These are phyloP conservation scores for Capsella bursapastoris DNA, from an alignment of 345 rosid genomes.

Conservation along the genomic window DNA sequence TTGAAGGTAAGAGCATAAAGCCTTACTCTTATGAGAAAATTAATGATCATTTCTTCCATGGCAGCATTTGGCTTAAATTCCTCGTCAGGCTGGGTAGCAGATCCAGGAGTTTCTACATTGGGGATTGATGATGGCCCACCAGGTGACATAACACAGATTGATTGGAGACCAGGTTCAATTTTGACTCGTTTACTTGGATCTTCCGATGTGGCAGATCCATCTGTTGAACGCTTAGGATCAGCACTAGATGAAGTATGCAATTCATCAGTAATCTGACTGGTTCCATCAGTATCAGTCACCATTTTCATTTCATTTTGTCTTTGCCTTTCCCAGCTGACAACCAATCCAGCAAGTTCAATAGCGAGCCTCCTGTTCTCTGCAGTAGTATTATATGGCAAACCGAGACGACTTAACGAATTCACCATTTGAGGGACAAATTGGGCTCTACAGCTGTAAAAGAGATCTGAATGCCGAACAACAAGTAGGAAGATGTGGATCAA, in stretches of 20 bases:
- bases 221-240: conserved; percentile 78
- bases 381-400: conserved; percentile 93
- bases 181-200: conserved; percentile 86
- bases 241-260: conserved; percentile 54
- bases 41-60: conserved; percentile 99
- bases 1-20: conserved; percentile 27
- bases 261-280: conserved; percentile 63
- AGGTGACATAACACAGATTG: conserved; percentile 93
- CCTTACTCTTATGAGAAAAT: conserved; percentile 95
- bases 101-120: conserved; percentile 93
- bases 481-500: conserved; percentile 98
- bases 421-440: conserved; percentile 99
- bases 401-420: conserved; percentile 96
- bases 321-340: conserved; percentile 97
- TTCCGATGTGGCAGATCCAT: conserved; percentile 79
- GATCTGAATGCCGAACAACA: conserved; percentile 96
- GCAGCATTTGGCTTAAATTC: conserved; percentile 99
- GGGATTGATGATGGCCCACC: conserved; percentile 89
- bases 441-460: conserved; percentile 96
- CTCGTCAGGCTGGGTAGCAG: conserved; percentile 96
- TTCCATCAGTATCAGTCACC: conserved; percentile 67
- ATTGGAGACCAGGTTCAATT: conserved; percentile 96
- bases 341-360: conserved; percentile 99
- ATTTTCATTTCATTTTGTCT: conserved; percentile 92
- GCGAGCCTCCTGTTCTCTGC: conserved; percentile 97